Evolutionary conservation across 805 yeast genomes (phyloP).

Genomic region (Nakazawaea molendinolei): DNA sequence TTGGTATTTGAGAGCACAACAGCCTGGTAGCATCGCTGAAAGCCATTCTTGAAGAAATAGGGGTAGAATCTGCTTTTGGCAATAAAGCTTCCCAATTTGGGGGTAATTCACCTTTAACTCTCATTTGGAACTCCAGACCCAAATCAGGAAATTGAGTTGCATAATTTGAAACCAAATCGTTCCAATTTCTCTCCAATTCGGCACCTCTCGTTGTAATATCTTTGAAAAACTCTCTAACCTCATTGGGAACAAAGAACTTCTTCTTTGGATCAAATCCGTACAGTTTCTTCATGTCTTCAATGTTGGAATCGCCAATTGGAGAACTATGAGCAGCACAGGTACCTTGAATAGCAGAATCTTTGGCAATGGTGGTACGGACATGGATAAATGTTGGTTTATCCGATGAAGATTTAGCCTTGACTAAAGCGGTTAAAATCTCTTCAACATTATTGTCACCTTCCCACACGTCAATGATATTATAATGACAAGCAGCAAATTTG

Average conservation of each 20-base stretch:
- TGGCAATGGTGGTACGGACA: constrained; percentile 28
- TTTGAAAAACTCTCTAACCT: constrained; percentile 25
- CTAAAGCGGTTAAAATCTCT: constrained; percentile 27
- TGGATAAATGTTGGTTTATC: constrained; percentile 31
- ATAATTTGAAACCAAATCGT: constrained; percentile 17
- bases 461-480: constrained; percentile 28
- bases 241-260: constrained; percentile 20
- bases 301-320: constrained; percentile 25
- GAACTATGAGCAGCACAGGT: constrained; percentile 29
- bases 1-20: constrained; percentile 14
- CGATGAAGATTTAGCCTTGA: constrained; percentile 21
- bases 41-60: constrained; percentile 24
- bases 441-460: constrained; percentile 27
- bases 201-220: constrained; percentile 20
- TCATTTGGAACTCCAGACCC: constrained; percentile 20
- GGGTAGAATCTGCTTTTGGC: constrained; percentile 16
- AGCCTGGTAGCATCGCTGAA: constrained; percentile 23
- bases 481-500: constrained; percentile 28
- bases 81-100: constrained; percentile 20
- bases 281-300: constrained; percentile 13
- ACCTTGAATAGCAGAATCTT: constrained; percentile 24
- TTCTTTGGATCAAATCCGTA: constrained; percentile 18
- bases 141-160: constrained; percentile 21
- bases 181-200: constrained; percentile 20
- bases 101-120: constrained; percentile 24